Evolutionary conservation across 768 basidiomycete genomes (phyloP), one percentile per base, ranked within the genome.

Genomic region (Boletus eberwhitei): DNA sequence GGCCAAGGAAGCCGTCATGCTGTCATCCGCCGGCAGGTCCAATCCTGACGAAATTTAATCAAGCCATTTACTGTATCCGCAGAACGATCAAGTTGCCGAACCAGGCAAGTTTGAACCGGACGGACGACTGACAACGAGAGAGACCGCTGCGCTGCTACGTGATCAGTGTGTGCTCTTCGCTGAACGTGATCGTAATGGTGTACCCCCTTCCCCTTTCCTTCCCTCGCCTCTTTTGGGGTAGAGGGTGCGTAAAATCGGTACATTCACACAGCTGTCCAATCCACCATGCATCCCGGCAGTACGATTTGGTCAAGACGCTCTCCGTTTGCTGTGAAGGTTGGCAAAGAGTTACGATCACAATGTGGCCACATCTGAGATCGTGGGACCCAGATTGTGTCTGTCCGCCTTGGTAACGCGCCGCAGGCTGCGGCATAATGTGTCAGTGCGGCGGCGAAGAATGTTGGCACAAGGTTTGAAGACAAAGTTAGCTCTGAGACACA

Each of bases 61-160:
- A 43, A 34, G 2, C 17, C 58, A 44, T 61, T 57, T 57, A 39
- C 40, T 24, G 47, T 24, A 48, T 14, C 38, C 24, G n/a, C 29
- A 22, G 24, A 17, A 7, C 32, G 2, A 31, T 19, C 32, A 17
- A 29, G 34, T 44, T 43, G 19, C 53, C 50, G 7, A 41, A 49
- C 35, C 0, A 6, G 59, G 59, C 31, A 58, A 62, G 8, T 58
- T 34, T 38, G 59, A n/a, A 46, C 59, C 50, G 37, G 50, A 47
- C 39, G 36, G 29, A 59, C 26, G 24, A 22, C 29, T 9, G 37
- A 16, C 50, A 53, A 19, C 36, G 17, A 22, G 16, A 4, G 12
- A 11, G 29, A 11, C 13, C n/a, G 17, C 36, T n/a, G 21, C 24
- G 11, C 2, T 42, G 42, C 43, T 40, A 16, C 37, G 31, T 24